A percentile compares a stretch with the other conserved stretches of the same genome.
phyloP scores from a whole-genome alignment of 768 basidiomycete genomes.

The Crucibulum laeve region DNA sequence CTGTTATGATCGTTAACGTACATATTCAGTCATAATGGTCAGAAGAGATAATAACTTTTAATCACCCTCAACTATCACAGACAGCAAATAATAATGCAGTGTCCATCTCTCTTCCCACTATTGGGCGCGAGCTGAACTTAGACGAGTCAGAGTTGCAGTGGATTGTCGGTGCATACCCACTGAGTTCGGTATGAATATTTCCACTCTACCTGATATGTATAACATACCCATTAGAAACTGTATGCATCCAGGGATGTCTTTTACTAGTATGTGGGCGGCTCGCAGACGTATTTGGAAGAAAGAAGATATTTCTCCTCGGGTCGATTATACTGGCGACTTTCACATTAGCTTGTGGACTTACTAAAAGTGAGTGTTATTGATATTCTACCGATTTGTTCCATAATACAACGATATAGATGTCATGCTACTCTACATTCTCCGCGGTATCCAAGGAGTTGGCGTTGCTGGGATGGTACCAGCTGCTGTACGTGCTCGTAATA shows the following conservation, averaged over 20 bases:
- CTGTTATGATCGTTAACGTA: no score
- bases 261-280: neutral
- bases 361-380: neutral
- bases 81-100: conserved; percentile 32
- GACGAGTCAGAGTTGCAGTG: neutral
- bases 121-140: neutral
- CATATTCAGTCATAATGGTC: no score
- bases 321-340: neutral
- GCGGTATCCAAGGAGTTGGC: neutral
- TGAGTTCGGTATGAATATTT: neutral
- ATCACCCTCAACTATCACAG: no score
- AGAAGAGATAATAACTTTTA: no score
- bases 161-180: neutral
- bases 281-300: no score
- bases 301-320: neutral
- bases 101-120: conserved; percentile 8
- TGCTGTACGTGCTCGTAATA: neutral
- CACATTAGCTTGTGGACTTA: neutral
- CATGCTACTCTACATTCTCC: neutral
- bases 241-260: neutral
- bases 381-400: neutral
- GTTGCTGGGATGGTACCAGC: neutral
- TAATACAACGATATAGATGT: neutral
- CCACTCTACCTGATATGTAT: neutral
- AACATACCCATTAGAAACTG: neutral